These are phyloP conservation scores for Plasmodium relictum DNA, from an alignment of 169 alveolate species.

Conservation along the genomic window DNA sequence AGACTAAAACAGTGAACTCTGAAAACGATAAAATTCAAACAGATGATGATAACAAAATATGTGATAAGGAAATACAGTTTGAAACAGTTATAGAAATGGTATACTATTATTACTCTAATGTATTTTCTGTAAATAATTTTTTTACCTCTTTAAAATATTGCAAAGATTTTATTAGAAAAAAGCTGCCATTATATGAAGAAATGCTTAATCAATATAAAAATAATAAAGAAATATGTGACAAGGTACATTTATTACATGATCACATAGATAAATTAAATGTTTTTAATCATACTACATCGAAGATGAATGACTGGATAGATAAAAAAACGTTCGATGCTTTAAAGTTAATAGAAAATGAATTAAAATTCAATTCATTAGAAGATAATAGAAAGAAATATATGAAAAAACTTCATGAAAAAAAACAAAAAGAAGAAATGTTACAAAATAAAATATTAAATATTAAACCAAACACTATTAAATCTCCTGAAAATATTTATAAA, in stretches of 20 bases:
- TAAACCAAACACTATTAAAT: slow-evolving; percentile 77
- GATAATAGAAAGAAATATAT: slow-evolving; percentile 73
- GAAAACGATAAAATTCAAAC: background rate
- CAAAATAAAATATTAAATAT: slow-evolving; percentile 74
- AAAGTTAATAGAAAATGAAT: slow-evolving; percentile 71
- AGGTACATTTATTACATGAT: slow-evolving; percentile 46
- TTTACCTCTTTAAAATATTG: slow-evolving; percentile 49
- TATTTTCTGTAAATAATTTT: slow-evolving; percentile 62
- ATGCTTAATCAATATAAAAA: slow-evolving; percentile 58
- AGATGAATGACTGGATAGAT: slow-evolving; percentile 75
- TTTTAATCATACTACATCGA: slow-evolving; percentile 61
- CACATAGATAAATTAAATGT: slow-evolving; percentile 47
- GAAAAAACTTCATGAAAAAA: slow-evolving; percentile 61
- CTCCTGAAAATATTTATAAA: slow-evolving; percentile 78
- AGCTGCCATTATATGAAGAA: slow-evolving; percentile 62
- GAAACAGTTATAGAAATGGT: slow-evolving; percentile 70
- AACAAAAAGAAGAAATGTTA: slow-evolving; percentile 71
- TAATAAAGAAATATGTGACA: slow-evolving; percentile 54
- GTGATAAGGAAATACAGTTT: slow-evolving; percentile 26
- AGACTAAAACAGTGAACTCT: background rate
- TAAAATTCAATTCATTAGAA: slow-evolving; percentile 61
- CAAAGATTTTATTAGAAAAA: slow-evolving; percentile 61
- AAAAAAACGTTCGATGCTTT: slow-evolving; percentile 72
- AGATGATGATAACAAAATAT: background rate
- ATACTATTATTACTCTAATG: slow-evolving; percentile 34